phyloP scores from a whole-genome alignment of 73 alveolate species.

The Paramecium octaurelia region DNA sequence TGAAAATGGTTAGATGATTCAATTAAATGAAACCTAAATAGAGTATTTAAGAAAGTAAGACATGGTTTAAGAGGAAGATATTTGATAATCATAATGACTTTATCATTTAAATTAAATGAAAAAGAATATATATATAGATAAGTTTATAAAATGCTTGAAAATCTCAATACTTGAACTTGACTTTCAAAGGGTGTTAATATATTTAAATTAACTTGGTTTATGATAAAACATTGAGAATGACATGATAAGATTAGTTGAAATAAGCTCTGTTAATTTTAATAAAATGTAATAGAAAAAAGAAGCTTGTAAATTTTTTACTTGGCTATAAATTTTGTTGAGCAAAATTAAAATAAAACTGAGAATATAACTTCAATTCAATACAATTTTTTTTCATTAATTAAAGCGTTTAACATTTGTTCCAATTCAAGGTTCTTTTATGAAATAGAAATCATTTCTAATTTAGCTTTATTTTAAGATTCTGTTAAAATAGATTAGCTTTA shows the following conservation, averaged over 20 bases:
- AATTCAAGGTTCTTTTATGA: neutral
- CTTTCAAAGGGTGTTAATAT: neutral
- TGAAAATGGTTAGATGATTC: slow-evolving; percentile 53
- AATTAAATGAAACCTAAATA: slow-evolving; percentile 45
- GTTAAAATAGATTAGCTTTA: neutral
- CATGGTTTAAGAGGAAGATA: slow-evolving; percentile 46
- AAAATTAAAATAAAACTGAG: neutral
- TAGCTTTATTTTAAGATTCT: neutral
- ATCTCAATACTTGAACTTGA: neutral
- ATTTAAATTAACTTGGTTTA: neutral
- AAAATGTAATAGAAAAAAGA: neutral
- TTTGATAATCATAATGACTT: neutral
- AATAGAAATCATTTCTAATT: neutral
- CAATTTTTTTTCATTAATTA: neutral
- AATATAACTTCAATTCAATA: neutral
- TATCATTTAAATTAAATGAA: neutral
- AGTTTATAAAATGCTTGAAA: neutral
- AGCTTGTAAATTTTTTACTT: neutral
- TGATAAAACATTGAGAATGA: neutral
- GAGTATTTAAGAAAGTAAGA: slow-evolving; percentile 51
- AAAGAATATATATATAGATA: neutral
- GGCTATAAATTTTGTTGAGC: neutral
- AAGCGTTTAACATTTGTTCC: neutral
- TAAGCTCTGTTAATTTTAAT: neutral
- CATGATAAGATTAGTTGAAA: neutral